Percentiles rank a stretch among this genome's conserved stretches.
Evolutionary conservation across 805 yeast species (phyloP).

Genomic region (Pichia californica): DNA sequence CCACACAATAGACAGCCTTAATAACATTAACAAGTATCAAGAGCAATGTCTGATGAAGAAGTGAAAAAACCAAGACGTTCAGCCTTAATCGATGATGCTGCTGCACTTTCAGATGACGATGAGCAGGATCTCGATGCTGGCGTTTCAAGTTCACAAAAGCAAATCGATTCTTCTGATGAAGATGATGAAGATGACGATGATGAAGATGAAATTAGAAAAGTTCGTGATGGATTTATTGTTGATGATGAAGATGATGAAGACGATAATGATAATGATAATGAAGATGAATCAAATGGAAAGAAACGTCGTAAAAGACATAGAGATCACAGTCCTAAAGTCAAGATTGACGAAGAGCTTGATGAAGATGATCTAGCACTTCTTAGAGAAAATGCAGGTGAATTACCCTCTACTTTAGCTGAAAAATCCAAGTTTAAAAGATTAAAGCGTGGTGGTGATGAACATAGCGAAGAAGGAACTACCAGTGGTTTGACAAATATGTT

Average conservation of each 20-base stretch:
- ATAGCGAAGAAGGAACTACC: conserved; percentile 18
- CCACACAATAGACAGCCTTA: no score
- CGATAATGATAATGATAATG: conserved; percentile 26
- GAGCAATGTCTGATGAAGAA: conserved; percentile 4
- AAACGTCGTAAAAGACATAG: conserved; percentile 37
- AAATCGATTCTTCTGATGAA: conserved; percentile 73
- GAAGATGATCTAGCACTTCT: conserved; percentile 93
- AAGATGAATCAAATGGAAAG: conserved; percentile 31
- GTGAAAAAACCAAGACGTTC: background rate
- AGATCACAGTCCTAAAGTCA: conserved; percentile 20
- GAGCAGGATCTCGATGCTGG: conserved; percentile 34
- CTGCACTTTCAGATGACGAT: conserved; percentile 26
- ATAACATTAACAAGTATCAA: no score
- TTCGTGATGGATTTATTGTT: conserved; percentile 89
- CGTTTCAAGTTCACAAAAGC: conserved; percentile 30
- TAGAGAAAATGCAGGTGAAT: conserved; percentile 85
- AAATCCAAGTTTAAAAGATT: conserved; percentile 67
- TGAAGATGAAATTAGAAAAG: conserved; percentile 78
- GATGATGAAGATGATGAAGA: conserved; percentile 80
- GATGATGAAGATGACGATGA: conserved; percentile 84
- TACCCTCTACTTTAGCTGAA: conserved; percentile 34
- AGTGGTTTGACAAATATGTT: conserved; percentile 61
- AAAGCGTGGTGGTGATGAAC: conserved; percentile 59
- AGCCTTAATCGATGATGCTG: conserved; percentile 22
- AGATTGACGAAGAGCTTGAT: conserved; percentile 59